phyloP scores from a whole-genome alignment of 306 rosid genomes.

The Vachellia pachyceras region DNA sequence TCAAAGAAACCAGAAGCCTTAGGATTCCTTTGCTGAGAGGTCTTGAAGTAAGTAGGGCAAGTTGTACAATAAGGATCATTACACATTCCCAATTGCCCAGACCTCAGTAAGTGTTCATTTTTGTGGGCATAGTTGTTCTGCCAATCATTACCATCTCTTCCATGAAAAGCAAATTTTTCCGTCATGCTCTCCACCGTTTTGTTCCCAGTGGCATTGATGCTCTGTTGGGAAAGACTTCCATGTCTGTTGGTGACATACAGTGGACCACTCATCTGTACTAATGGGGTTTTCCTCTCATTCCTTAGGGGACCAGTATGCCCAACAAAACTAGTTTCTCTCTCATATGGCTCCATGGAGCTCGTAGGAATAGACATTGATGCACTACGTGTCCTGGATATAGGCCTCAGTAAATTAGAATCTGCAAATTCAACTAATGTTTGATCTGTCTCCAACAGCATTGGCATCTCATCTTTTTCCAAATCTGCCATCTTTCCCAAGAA shows the following conservation, averaged over 20 bases:
- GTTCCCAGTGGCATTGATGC: conserved; percentile 36
- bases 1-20: conserved; percentile 58
- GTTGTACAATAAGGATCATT: conserved; percentile 91
- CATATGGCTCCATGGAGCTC: conserved; percentile 53
- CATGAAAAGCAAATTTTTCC: conserved; percentile 45
- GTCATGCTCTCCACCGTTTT: conserved; percentile 41
- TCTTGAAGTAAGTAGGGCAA: conserved; percentile 75
- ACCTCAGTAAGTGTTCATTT: conserved; percentile 77
- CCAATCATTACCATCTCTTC: conserved; percentile 49
- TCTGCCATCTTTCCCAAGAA: conserved; percentile 56
- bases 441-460: conserved; percentile 58
- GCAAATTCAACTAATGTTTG: conserved; percentile 43
- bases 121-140: conserved; percentile 40
- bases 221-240: conserved; percentile 44
- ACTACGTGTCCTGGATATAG: conserved; percentile 54
- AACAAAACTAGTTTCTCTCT: conserved; percentile 54
- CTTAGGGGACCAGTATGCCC: conserved; percentile 84
- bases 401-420: conserved; percentile 48
- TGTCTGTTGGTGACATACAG: conserved; percentile 42
- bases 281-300: conserved; percentile 56
- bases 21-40: conserved; percentile 48
- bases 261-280: conserved; percentile 75
- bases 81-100: conserved; percentile 92
- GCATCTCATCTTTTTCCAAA: conserved; percentile 60
- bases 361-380: conserved; percentile 67